Percentiles rank a stretch among this genome's conserved stretches.
Evolutionary conservation across 352 stramenopile species (phyloP).

Genomic region (Pythium chondricola): DNA sequence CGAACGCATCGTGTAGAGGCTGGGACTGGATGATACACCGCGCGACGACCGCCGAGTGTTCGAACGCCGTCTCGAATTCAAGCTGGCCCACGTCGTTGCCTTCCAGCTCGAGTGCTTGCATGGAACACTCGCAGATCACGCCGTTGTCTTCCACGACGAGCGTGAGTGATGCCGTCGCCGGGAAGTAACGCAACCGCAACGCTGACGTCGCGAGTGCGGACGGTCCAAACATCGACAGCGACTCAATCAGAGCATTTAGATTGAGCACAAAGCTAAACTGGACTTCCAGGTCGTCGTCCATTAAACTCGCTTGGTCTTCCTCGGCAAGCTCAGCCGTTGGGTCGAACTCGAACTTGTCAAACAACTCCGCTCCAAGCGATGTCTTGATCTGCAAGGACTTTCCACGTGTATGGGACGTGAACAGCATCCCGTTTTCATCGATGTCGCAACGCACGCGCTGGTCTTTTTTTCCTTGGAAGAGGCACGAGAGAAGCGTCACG

Average conservation of each 20-base stretch:
- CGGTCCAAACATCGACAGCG: constrained; percentile 73
- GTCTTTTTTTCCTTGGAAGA: constrained; percentile 64
- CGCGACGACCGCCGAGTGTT: constrained; percentile 62
- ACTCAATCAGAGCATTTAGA: constrained; percentile 67
- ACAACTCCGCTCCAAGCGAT: constrained; percentile 64
- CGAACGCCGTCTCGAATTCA: constrained; percentile 77
- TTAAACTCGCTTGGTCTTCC: no score
- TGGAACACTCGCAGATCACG: constrained; percentile 80
- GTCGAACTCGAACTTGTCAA: constrained; percentile 58
- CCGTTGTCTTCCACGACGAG: constrained; percentile 77
- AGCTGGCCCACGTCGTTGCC: constrained; percentile 57
- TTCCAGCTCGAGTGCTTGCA: constrained; percentile 77
- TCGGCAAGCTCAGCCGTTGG: constrained; percentile 4
- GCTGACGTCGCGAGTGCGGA: constrained; percentile 62
- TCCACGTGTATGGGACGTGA: constrained; percentile 75
- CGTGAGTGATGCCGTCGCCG: constrained; percentile 46
- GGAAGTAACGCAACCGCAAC: constrained; percentile 62
- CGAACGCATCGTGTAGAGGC: constrained; percentile 72
- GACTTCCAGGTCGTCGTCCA: constrained; percentile 13
- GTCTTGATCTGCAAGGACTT: constrained; percentile 88
- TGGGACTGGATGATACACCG: constrained; percentile 82
- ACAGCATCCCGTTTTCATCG: constrained; percentile 52
- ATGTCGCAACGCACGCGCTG: constrained; percentile 76
- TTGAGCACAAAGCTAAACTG: constrained; percentile 73
- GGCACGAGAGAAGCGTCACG: constrained; percentile 61